A percentile compares a stretch with the other conserved stretches of the same genome.
Evolutionary conservation across 345 rosid species (phyloP).

Genomic region (Boechera stricta): DNA sequence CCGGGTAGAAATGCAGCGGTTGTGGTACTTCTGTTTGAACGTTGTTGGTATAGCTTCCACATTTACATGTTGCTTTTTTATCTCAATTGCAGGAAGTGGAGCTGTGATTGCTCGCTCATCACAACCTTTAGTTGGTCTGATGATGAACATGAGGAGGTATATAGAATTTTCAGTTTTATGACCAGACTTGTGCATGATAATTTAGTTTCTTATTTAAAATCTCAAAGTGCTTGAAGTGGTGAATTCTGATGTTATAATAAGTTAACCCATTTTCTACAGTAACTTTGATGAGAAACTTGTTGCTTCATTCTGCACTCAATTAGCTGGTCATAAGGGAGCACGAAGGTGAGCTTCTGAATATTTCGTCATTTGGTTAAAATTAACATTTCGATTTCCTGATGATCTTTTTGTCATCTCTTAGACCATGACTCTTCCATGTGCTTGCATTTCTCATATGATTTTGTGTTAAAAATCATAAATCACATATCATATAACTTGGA

Average conservation of each 20-base stretch:
- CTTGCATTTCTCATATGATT: slow-evolving; percentile 33
- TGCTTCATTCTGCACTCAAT: slow-evolving; percentile 81
- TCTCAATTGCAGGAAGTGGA: slow-evolving; percentile 64
- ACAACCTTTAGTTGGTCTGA: slow-evolving; percentile 94
- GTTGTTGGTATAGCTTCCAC: slow-evolving; percentile 29
- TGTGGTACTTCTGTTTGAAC: slow-evolving; percentile 35
- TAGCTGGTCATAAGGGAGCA: slow-evolving; percentile 54
- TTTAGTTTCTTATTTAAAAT: slow-evolving; percentile 33
- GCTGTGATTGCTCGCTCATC: slow-evolving; percentile 99
- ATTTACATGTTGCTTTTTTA: slow-evolving; percentile 33
- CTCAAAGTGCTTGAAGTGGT: slow-evolving; percentile 32
- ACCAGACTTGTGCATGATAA: slow-evolving; percentile 29
- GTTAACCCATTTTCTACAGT: slow-evolving; percentile 53
- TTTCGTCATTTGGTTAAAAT: slow-evolving; percentile 12
- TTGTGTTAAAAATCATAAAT: slow-evolving; percentile 15
- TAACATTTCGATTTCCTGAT: slow-evolving; percentile 12
- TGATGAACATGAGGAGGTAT: slow-evolving; percentile 98
- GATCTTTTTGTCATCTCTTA: slow-evolving; percentile 15
- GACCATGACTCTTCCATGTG: slow-evolving; percentile 28
- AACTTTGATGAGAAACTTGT: slow-evolving; percentile 95
- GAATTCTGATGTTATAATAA: slow-evolving; percentile 22
- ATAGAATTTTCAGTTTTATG: slow-evolving; percentile 33
- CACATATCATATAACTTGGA: slow-evolving; percentile 20
- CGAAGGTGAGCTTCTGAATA: slow-evolving; percentile 56
- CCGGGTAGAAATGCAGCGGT: slow-evolving; percentile 61